A percentile compares a stretch with the other conserved stretches of the same genome.
These are phyloP conservation scores for Tubosaeta sp. DNA, from an alignment of 768 basidiomycete species.

Conservation along the genomic window DNA sequence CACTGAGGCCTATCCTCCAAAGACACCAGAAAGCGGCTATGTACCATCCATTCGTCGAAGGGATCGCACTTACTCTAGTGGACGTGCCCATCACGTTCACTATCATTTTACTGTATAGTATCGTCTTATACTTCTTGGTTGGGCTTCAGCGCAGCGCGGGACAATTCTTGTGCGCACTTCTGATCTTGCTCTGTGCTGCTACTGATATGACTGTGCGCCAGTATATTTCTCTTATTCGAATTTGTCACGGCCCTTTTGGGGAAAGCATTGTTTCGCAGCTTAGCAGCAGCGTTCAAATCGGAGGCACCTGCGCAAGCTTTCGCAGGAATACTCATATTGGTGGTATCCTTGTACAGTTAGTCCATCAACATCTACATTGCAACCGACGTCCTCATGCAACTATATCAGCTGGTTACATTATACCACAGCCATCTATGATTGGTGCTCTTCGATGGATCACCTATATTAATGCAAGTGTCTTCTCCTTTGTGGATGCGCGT, in stretches of 20 bases:
- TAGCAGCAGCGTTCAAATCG: slow-evolving; percentile 56
- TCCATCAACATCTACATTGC: neutral
- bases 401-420: slow-evolving; percentile 44
- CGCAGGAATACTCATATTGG: slow-evolving; percentile 48
- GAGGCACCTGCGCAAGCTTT: slow-evolving; percentile 62
- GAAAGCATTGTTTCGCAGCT: slow-evolving; percentile 70
- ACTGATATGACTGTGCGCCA: slow-evolving; percentile 19
- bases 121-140: slow-evolving; percentile 58
- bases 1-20: slow-evolving; percentile 41
- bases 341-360: slow-evolving; percentile 47
- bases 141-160: slow-evolving; percentile 48
- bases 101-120: slow-evolving; percentile 32
- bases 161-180: slow-evolving; percentile 63
- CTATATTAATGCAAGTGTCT: slow-evolving; percentile 48
- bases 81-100: slow-evolving; percentile 42
- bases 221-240: slow-evolving; percentile 57
- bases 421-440: slow-evolving; percentile 61
- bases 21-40: slow-evolving; percentile 44
- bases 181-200: slow-evolving; percentile 3
- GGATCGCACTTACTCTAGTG: slow-evolving; percentile 43
- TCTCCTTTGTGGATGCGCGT: slow-evolving; percentile 29
- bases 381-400: neutral
- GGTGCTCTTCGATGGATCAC: slow-evolving; percentile 67
- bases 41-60: slow-evolving; percentile 49
- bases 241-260: slow-evolving; percentile 58